Evolutionary conservation across 345 rosid species (phyloP).

Genomic region (Linum trigynum): DNA sequence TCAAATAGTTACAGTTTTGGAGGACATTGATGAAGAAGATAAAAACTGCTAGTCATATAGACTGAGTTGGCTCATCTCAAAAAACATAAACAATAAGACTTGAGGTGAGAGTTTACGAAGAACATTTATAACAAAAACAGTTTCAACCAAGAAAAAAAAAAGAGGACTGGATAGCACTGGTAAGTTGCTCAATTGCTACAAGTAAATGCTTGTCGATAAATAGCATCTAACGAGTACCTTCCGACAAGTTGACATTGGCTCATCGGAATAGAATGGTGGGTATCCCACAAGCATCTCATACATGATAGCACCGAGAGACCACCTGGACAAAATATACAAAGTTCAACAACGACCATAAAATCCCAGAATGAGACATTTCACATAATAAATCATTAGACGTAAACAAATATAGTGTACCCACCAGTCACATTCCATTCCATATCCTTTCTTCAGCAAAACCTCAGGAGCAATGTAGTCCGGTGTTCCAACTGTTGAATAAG

Average conservation of each 20-base stretch:
- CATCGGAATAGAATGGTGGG: constrained; percentile 98
- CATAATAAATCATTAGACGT: neutral
- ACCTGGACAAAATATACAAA: constrained; percentile 42
- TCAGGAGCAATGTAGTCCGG: constrained; percentile 32
- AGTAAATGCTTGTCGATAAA: neutral
- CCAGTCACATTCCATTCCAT: constrained; percentile 36
- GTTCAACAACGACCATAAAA: constrained; percentile 3
- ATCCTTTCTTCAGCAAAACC: constrained; percentile 31
- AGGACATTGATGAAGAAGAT: neutral
- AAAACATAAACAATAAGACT: too few species aligned
- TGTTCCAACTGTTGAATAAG: constrained; percentile 24
- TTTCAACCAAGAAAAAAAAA: too few species aligned
- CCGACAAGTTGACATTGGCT: constrained; percentile 97
- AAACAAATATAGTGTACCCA: constrained; percentile 6
- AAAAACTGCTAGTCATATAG: too few species aligned
- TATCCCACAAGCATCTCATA: constrained; percentile 99
- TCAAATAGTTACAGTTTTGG: neutral
- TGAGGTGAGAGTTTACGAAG: too few species aligned
- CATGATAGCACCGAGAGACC: constrained; percentile 99
- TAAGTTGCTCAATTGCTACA: neutral
- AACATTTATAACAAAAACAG: too few species aligned
- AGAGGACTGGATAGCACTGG: neutral
- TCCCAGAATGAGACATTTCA: constrained; percentile 2
- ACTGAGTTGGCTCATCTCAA: too few species aligned
- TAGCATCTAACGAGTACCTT: constrained; percentile 40